phyloP scores from a whole-genome alignment of 108 stramenopile species.

The Skeletonema marinoi region DNA sequence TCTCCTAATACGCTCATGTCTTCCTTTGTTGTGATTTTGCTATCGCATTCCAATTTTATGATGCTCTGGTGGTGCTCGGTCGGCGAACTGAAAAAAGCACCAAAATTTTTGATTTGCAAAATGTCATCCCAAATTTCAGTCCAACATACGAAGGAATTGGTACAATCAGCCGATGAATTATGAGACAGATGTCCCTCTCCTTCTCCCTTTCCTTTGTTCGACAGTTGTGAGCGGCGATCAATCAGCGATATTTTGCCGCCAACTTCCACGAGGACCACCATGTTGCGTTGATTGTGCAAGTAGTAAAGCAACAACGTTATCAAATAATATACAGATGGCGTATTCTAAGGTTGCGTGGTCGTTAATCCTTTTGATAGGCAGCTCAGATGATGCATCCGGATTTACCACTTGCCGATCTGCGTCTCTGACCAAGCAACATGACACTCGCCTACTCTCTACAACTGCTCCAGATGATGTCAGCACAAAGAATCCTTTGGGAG shows the following conservation, averaged over 20 bases:
- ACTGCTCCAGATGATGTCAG: constrained; percentile 28
- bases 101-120: neutral
- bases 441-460: constrained; percentile 21
- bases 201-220: too few relatives aligned
- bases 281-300: too few relatives aligned
- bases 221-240: too few relatives aligned
- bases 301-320: too few relatives aligned
- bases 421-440: neutral
- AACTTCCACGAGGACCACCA: too few relatives aligned
- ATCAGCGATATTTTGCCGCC: too few relatives aligned
- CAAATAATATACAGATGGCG: neutral
- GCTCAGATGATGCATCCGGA: neutral
- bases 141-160: neutral
- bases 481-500: constrained; percentile 42
- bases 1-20: constrained; percentile 4
- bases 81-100: neutral
- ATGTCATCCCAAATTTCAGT: neutral
- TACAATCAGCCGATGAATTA: neutral
- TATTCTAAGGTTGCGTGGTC: neutral
- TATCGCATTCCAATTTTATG: neutral
- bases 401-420: neutral
- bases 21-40: neutral
- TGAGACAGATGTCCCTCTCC: too few relatives aligned
- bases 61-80: neutral
- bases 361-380: neutral